phyloP scores from a whole-genome alignment of 2,329 filamentous ascomycete species.

The Penicillium sp. region DNA sequence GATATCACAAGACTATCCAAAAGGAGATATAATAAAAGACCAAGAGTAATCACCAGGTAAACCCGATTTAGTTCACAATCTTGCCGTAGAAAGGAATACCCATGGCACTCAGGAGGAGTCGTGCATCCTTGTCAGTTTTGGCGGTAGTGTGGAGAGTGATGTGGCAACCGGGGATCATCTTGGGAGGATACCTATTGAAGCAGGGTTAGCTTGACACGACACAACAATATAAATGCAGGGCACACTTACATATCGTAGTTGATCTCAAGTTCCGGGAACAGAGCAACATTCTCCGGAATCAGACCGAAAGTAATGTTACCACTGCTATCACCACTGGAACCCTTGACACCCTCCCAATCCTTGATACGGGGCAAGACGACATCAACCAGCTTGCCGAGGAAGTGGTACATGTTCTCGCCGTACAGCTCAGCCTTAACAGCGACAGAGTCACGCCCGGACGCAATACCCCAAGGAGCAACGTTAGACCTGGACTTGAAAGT shows the following conservation, averaged over 20 bases:
- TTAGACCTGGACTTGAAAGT: constrained; percentile 69
- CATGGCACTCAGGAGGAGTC: constrained; percentile 69
- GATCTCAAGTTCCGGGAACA: constrained; percentile 91
- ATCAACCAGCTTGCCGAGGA: constrained; percentile 85
- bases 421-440: constrained; percentile 74
- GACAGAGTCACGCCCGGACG: constrained; percentile 65
- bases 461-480: constrained; percentile 73
- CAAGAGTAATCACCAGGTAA: neutral
- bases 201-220: constrained; percentile 2
- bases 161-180: constrained; percentile 82
- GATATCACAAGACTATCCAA: constrained; percentile 15
- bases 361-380: constrained; percentile 93
- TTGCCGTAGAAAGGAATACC: constrained; percentile 83
- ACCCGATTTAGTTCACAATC: constrained; percentile 51
- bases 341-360: constrained; percentile 83
- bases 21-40: constrained; percentile 13
- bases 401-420: constrained; percentile 82
- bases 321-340: constrained; percentile 76
- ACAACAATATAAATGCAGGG: neutral
- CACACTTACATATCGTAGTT: constrained; percentile 82
- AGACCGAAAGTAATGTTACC: constrained; percentile 88
- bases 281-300: constrained; percentile 68
- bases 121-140: constrained; percentile 79
- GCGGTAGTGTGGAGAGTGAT: constrained; percentile 82
- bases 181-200: constrained; percentile 57